Base-by-base conservation (phyloP, 495 filamentous ascomycete genomes). In the Talaromyces proteolyticus region DNA sequence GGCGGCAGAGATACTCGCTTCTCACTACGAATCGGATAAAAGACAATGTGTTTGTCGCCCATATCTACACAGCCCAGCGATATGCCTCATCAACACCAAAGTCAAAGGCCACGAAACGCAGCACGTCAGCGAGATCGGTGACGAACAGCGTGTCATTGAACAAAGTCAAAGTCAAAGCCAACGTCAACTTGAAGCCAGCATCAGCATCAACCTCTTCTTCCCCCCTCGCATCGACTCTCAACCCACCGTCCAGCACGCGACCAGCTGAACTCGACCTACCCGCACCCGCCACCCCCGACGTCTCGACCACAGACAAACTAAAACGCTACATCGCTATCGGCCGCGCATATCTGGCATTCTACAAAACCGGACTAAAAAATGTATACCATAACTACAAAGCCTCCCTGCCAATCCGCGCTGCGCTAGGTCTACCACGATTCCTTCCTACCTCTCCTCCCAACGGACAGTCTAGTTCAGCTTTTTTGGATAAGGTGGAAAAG, bases 331-430 rank as follows among this genome's bases (percentile, higher is more conserved):
- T 75, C 56, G 51, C 55, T 20, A 40, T 69, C 36, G 76, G 73
- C 44, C 69, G 66, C 52, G 67, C 72, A 53, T 78, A 73, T 53
- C 58, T 82, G 5, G 65, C 67, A 24, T 97, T 97, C 78, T 97
- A 95, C 80, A 95, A 94, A 63, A 78, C 80, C 20, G 92, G 92
- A 12, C 63, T 95, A 21, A 78, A 76, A 55, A 79, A 84, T 47
- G 81, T 95, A 48, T 73, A 77, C 16, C 67, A 69, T n/a, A 77
- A 82, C 42, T 68, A 85, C 53, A 66, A 58, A 42, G 58, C 58
- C 26, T 64, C 63, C n/a, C 10, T 63, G 12, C 62, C 73, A 17
- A 57, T 71, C 58, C 55, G 64, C 22, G 54, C 46, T 29, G 37
- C 59, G 48, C 56, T 73, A 26, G 60, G 64, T 4, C 50, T 70